Evolutionary conservation across 75 land plant genomes (phyloP), one percentile per base, ranked within the genome.

Genomic region (Selaginella moellendorffii): DNA sequence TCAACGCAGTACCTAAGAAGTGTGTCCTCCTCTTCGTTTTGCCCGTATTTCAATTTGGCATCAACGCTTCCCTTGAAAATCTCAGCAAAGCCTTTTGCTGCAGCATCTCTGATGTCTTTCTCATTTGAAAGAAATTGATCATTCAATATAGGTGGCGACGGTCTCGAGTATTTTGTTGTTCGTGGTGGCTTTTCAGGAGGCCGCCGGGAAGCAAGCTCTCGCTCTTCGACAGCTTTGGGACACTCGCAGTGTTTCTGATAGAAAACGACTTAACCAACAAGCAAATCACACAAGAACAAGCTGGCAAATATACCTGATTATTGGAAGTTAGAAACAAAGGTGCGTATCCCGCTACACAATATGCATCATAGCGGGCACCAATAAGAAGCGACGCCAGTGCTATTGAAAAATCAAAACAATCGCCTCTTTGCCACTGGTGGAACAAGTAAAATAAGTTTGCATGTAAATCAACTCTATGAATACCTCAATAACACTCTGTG

Each of bases 361-460:
- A 69, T 56, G 77, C 77, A 54, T 74, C 71, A 24, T 74, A 74
- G 9, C 72, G 67, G 20, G 72, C 72, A n/a, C 77, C 77, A 28
- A 65, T n/a, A 26, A 74, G 73, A 42, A 74, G 42, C 10, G 77
- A 74, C 23, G 56, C 68, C 54, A 74, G 60, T 29, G 52, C 72
- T 36, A 74, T 64, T 12, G 77, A 18, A 30, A 53, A 74, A 29
- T 74, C 77, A 28, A 74, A 74, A n/a, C 68, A 74, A 69, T 74
- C 77, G 31, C 66, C 77, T 59, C 36, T 69, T 24, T 31, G 61
- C 77, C 77, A 74, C 77, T 74, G 52, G 2, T 54, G 2, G 1
- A n/a, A 31, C 29, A n/a, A n/a, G n/a, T n/a, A n/a, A n/a, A 5
- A 36, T 36, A 36, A 5, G 14, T 14, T 5, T 36, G 14, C 46